Evolutionary conservation across 768 basidiomycete genomes (phyloP).

Genomic region (Kwoniella botswanensis): DNA sequence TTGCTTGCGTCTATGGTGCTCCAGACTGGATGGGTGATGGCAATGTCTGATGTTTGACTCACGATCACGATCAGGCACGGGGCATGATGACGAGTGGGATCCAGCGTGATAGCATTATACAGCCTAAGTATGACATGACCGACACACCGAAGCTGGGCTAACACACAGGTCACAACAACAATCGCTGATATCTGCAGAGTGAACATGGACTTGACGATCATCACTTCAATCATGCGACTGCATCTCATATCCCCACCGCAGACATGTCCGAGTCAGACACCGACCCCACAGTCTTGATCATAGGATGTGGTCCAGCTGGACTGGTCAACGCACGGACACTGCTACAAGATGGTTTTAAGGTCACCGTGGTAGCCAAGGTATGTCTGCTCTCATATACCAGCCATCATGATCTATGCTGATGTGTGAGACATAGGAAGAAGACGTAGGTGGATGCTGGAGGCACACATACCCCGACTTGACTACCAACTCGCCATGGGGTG

Average conservation of each 20-base stretch:
- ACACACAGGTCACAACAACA: neutral
- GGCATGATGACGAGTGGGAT: neutral
- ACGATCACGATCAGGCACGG: neutral
- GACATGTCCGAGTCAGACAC: neutral
- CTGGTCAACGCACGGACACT: constrained; percentile 20
- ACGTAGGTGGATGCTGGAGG: constrained; percentile 19
- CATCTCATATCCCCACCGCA: neutral
- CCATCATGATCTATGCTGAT: neutral
- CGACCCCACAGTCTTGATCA: constrained; percentile 3
- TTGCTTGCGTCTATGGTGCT: too few relatives aligned
- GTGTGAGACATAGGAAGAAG: constrained; percentile 3
- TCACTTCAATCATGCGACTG: neutral
- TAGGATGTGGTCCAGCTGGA: constrained; percentile 19
- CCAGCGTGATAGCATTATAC: neutral
- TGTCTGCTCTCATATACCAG: neutral
- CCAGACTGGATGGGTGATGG: too few relatives aligned
- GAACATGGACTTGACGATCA: too few relatives aligned
- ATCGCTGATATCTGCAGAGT: too few relatives aligned
- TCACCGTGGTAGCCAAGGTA: constrained; percentile 22
- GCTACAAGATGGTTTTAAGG: constrained; percentile 16
- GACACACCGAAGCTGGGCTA: neutral
- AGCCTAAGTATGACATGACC: neutral
- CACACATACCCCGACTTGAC: constrained; percentile 22
- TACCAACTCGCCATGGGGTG: constrained; percentile 24
- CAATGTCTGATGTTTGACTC: too few relatives aligned